Conservation (phyloP, 1,284 basidiomycete genomes). For the Irpex sp. region DNA sequence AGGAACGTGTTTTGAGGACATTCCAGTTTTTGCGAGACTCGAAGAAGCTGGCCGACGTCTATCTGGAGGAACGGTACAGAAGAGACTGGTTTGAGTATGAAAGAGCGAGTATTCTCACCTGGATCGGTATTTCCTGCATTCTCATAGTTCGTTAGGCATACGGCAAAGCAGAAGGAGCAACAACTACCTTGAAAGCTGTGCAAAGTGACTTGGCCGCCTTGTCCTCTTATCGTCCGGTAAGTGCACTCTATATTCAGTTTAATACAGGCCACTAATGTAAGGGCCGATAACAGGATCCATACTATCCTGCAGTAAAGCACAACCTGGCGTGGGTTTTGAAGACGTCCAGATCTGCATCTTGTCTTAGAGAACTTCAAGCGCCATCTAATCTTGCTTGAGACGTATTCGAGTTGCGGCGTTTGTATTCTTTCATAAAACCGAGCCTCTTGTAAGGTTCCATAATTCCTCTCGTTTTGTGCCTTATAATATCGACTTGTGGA, state of each 20-base stretch:
- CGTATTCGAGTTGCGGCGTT: not conserved
- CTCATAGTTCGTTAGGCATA: constrained; percentile 7
- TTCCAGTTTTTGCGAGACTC: constrained; percentile 32
- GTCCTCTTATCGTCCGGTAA: constrained; percentile 6
- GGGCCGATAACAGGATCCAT: constrained; percentile 32
- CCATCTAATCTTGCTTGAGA: constrained; percentile 30
- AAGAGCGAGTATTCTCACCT: constrained; percentile 13
- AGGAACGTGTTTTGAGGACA: constrained; percentile 28
- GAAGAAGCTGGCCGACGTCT: constrained; percentile 33
- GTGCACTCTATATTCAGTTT: constrained; percentile 23
- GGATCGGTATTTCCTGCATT: not conserved
- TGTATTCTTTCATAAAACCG: not conserved
- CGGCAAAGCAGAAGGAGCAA: not conserved
- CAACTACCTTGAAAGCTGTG: not conserved
- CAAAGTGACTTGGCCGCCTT: constrained; percentile 12
- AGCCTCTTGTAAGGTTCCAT: not conserved
- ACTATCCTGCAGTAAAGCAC: constrained; percentile 32
- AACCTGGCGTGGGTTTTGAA: constrained; percentile 37
- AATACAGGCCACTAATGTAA: not conserved
- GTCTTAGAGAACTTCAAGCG: constrained; percentile 32
- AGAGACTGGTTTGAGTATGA: constrained; percentile 31
- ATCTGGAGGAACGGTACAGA: constrained; percentile 33
- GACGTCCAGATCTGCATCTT: constrained; percentile 34
- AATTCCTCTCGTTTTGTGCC: not conserved
- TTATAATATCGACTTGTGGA: not conserved